phyloP scores from a whole-genome alignment of 352 stramenopile genomes.

The Phytophthora rubi region DNA sequence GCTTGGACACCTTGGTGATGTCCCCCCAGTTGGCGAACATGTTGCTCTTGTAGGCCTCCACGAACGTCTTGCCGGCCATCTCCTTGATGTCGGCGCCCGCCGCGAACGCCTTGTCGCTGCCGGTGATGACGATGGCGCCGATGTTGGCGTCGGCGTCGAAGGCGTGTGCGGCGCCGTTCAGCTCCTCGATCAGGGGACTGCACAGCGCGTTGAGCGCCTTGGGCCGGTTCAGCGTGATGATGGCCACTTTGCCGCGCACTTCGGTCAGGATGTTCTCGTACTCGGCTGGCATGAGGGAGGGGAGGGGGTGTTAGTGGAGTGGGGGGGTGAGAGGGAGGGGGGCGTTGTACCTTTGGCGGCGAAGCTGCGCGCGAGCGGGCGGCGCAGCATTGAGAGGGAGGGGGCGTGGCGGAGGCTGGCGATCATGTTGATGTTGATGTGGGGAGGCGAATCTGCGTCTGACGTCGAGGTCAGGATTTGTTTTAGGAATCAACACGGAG shows the following conservation, averaged over 20 bases:
- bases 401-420: conserved; percentile 42
- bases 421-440: conserved; percentile 46
- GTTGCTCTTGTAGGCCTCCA: conserved; percentile 94
- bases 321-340: too few species aligned
- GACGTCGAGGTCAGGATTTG: too few species aligned
- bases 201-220: conserved; percentile 98
- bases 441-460: background rate
- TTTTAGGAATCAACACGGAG: too few species aligned
- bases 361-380: conserved; percentile 54
- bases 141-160: conserved; percentile 95
- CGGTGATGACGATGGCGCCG: conserved; percentile 96
- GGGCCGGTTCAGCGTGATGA: conserved; percentile 96
- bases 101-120: conserved; percentile 97
- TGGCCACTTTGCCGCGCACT: conserved; percentile 90
- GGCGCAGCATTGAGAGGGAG: conserved; percentile 5
- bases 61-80: conserved; percentile 95
- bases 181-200: conserved; percentile 94
- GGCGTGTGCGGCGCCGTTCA: conserved; percentile 92
- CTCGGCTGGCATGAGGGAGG: conserved; percentile 39
- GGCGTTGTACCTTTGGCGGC: conserved; percentile 53
- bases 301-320: too few species aligned
- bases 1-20: conserved; percentile 95
- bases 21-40: conserved; percentile 98
- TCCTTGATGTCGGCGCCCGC: conserved; percentile 97
- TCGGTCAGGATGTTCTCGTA: conserved; percentile 91